These are phyloP conservation scores for Phytophthora parvispora DNA, from an alignment of 352 stramenopile genomes.

Conservation along the genomic window DNA sequence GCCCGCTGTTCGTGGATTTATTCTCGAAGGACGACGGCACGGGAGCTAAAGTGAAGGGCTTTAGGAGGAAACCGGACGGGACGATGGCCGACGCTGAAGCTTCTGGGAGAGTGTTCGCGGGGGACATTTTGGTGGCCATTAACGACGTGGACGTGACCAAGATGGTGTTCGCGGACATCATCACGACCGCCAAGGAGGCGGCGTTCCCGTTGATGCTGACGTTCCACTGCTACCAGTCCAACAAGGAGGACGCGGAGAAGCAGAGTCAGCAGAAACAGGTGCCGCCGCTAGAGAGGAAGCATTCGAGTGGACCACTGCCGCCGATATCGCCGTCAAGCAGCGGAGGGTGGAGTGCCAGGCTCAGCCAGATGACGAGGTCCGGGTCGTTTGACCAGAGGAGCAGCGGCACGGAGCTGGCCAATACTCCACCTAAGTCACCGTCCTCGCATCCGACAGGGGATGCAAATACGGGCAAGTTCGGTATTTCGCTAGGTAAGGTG, in stretches of 20 bases:
- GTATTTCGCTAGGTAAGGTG: slow-evolving; percentile 69
- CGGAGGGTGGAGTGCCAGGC: slow-evolving; percentile 53
- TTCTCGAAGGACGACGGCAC: slow-evolving; percentile 77
- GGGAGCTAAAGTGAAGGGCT: slow-evolving; percentile 80
- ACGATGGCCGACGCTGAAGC: slow-evolving; percentile 66
- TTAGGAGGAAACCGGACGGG: slow-evolving; percentile 70
- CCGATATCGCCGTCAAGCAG: slow-evolving; percentile 53
- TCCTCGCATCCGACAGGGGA: not conserved
- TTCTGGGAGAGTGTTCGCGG: slow-evolving; percentile 57
- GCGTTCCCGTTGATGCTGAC: slow-evolving; percentile 76
- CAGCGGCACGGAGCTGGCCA: slow-evolving; percentile 16
- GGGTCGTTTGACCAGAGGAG: slow-evolving; percentile 68
- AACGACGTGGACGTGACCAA: slow-evolving; percentile 70
- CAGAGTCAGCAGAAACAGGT: slow-evolving; percentile 15
- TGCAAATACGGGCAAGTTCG: slow-evolving; percentile 47
- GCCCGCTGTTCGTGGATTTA: slow-evolving; percentile 77
- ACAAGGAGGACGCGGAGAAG: slow-evolving; percentile 27
- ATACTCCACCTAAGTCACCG: slow-evolving; percentile 23
- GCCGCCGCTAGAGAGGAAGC: slow-evolving; percentile 21
- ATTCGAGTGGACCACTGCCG: slow-evolving; percentile 33
- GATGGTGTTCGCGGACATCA: slow-evolving; percentile 71
- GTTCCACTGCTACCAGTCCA: slow-evolving; percentile 55
- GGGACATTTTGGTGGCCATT: slow-evolving; percentile 80
- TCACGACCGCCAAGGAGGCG: slow-evolving; percentile 68
- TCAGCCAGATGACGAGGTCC: slow-evolving; percentile 58